Evolutionary conservation across 2,329 filamentous ascomycete genomes (phyloP), one percentile per base, ranked within the genome.

Genomic region (Xylariomycetidae sp.): DNA sequence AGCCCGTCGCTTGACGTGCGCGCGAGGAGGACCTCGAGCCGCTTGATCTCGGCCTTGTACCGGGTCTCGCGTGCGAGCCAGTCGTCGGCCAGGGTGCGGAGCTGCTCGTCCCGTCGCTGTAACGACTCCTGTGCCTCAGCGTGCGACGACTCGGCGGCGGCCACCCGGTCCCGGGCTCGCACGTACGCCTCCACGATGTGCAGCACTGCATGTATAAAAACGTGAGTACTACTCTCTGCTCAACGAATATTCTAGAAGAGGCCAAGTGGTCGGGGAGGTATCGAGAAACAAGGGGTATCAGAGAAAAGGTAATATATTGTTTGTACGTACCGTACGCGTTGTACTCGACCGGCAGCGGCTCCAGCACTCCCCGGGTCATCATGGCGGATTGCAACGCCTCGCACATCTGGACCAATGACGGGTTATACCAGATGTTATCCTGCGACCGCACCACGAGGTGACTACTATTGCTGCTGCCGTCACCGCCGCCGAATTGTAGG

Each of bases 301-400:
- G n/a, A n/a, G n/a, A n/a, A n/a, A n/a, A n/a, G n/a, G n/a, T n/a
- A n/a, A n/a, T n/a, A n/a, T n/a, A n/a, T n/a, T n/a, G n/a, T n/a
- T n/a, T n/a, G n/a, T n/a, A n/a, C n/a, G n/a, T n/a, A n/a, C n/a
- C 50, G 34, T 69, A 61, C 4, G 64, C 51, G 36, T 68, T 65
- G 42, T 66, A 64, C 23, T 62, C 57, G 4, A 58, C 33, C 1
- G 66, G 61, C 2, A 71, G 51, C 2, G 62, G 56, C 6, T 53
- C 45, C 3, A 57, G 35, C 14, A 53, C 40, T 7, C 54, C 46
- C 28, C 50, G 57, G 15, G 55, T 56, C 59, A 70, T 67, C 45
- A 70, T 54, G 7, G 44, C 49, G 5, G 59, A 57, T 27, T 63
- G 61, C n/a, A 72, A 49, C 1, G 60, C 46, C 38, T 70, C 67